Conservation (phyloP, 2,329 filamentous ascomycete species). For the Botryotinia calthae region DNA sequence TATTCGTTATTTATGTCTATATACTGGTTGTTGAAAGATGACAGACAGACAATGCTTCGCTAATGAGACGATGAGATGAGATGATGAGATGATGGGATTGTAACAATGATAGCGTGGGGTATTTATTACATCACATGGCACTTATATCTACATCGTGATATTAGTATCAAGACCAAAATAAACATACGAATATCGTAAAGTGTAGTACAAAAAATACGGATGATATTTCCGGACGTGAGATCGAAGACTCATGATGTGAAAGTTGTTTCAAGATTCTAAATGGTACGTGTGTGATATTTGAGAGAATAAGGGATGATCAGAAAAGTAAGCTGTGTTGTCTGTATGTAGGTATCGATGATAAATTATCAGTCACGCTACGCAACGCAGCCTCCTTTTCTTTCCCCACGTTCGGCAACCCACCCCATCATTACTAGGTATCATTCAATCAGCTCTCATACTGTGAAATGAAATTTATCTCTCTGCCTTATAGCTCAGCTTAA, state of each 20-base stretch:
- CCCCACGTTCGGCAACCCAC: background rate
- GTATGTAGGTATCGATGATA: background rate
- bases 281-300: background rate
- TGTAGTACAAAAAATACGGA: background rate
- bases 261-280: background rate
- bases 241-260: background rate
- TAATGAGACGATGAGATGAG: background rate
- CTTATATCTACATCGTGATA: background rate
- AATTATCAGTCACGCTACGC: background rate
- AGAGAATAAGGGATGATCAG: background rate
- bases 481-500: background rate
- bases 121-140: background rate
- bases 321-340: background rate
- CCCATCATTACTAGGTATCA: background rate
- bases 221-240: background rate
- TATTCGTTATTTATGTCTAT: background rate
- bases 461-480: background rate
- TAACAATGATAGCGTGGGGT: background rate
- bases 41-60: background rate
- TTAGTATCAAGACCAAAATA: background rate
- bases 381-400: background rate
- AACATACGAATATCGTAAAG: background rate
- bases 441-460: background rate
- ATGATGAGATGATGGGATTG: constrained; percentile 17
- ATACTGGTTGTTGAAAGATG: no score